These are phyloP conservation scores for Hanseniaspora gamundiae DNA, from an alignment of 1,139 yeast species.

Conservation along the genomic window DNA sequence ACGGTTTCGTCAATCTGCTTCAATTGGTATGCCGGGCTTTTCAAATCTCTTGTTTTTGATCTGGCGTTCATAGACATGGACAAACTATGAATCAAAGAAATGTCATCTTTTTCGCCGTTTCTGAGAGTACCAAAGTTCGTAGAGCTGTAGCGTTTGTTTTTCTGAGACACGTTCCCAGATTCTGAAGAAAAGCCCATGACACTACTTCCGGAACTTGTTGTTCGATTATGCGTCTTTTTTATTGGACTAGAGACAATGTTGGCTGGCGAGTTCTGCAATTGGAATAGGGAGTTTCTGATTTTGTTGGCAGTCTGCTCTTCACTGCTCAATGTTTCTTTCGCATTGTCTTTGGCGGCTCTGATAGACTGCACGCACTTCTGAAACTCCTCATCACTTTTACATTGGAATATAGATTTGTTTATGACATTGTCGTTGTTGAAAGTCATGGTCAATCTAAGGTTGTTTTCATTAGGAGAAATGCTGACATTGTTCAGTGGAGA, in stretches of 20 bases:
- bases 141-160: not conserved
- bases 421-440: constrained; percentile 11
- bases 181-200: not conserved
- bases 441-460: constrained; percentile 21
- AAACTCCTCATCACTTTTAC: constrained; percentile 51
- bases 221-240: not conserved
- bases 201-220: not conserved
- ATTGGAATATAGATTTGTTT: constrained; percentile 28
- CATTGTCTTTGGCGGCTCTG: constrained; percentile 53
- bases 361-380: constrained; percentile 45
- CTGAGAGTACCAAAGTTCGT: not conserved
- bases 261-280: constrained; percentile 27
- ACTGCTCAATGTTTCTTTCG: constrained; percentile 32
- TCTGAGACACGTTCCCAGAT: not conserved
- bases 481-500: constrained; percentile 61
- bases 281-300: constrained; percentile 33
- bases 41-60: constrained; percentile 13
- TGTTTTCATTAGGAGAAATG: constrained; percentile 24
- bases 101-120: not conserved
- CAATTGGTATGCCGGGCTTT: constrained; percentile 13
- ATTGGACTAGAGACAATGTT: constrained; percentile 9
- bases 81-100: constrained; percentile 13
- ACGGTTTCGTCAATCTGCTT: constrained; percentile 17
- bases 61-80: constrained; percentile 22
- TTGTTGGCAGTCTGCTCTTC: constrained; percentile 35